Conservation (phyloP, 1,284 basidiomycete genomes). For the Ganoderma meredithae region DNA sequence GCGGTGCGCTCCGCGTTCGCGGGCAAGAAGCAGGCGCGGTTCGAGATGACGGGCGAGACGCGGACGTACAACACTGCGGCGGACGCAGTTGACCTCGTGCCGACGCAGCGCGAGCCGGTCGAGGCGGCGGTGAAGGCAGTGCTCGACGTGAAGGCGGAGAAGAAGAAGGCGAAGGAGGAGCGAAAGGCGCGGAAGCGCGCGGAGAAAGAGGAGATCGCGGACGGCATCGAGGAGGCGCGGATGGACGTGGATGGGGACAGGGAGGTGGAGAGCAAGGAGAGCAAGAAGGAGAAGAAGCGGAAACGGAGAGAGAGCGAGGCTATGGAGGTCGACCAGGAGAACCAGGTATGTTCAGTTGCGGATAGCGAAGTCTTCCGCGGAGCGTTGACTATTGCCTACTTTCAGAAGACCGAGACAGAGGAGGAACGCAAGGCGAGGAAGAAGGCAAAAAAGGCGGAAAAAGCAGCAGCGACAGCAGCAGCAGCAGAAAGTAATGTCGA, state of each 20-base stretch:
- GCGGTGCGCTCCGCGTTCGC: slow-evolving; percentile 66
- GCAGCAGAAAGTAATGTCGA: slow-evolving; percentile 34
- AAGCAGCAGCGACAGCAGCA: slow-evolving; percentile 57
- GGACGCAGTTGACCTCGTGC: slow-evolving; percentile 80
- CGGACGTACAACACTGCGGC: slow-evolving; percentile 85
- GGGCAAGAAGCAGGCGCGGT: slow-evolving; percentile 76
- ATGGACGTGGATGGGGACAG: slow-evolving; percentile 54
- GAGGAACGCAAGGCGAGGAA: slow-evolving; percentile 78
- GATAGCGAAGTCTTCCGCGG: slow-evolving; percentile 16
- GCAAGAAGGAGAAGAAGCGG: slow-evolving; percentile 73
- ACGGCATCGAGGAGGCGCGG: slow-evolving; percentile 53
- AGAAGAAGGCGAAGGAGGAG: slow-evolving; percentile 75
- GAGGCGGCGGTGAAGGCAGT: slow-evolving; percentile 71
- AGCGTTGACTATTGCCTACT: slow-evolving; percentile 2
- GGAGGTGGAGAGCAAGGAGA: slow-evolving; percentile 45
- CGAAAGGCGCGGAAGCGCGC: slow-evolving; percentile 53
- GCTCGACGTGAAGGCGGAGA: slow-evolving; percentile 84
- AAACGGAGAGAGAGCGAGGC: slow-evolving; percentile 72
- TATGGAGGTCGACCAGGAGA: slow-evolving; percentile 46
- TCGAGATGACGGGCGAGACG: slow-evolving; percentile 79
- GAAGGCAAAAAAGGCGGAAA: slow-evolving; percentile 76
- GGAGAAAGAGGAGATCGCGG: slow-evolving; percentile 47
- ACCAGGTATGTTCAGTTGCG: slow-evolving; percentile 44
- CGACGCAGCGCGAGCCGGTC: slow-evolving; percentile 83
- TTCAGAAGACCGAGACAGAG: slow-evolving; percentile 63